Evolutionary conservation across 257 asterid species (phyloP).

Genomic region (Striga asiatica): DNA sequence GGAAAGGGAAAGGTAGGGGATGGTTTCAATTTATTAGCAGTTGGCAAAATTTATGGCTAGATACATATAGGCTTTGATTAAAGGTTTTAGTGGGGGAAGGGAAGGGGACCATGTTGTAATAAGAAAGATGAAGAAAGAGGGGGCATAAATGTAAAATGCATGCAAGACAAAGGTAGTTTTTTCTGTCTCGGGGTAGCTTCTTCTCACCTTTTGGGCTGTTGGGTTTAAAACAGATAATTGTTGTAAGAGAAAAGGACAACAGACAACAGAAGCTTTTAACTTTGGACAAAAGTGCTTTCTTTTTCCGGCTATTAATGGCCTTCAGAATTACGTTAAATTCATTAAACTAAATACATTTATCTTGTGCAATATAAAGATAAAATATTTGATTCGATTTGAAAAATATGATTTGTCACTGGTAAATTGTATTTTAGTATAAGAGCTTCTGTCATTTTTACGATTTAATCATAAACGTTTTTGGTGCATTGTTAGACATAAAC

Average conservation of each 20-base stretch:
- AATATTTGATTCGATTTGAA: too few species aligned
- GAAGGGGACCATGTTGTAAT: slow-evolving; percentile 40
- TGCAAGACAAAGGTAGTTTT: slow-evolving; percentile 62
- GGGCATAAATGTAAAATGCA: slow-evolving; percentile 45
- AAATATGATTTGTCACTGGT: too few species aligned
- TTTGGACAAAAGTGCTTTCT: slow-evolving; percentile 6
- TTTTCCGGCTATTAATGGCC: slow-evolving; percentile 19
- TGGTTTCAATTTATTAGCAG: slow-evolving; percentile 12
- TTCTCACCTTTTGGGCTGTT: slow-evolving; percentile 37
- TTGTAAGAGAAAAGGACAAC: slow-evolving; percentile 25
- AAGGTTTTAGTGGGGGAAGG: neutral
- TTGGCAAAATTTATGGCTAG: slow-evolving; percentile 30
- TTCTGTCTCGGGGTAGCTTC: slow-evolving; percentile 35
- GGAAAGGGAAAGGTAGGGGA: neutral
- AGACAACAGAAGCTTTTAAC: slow-evolving; percentile 23
- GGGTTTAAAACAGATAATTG: slow-evolving; percentile 31
- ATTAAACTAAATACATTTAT: too few species aligned
- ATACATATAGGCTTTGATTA: slow-evolving; percentile 20
- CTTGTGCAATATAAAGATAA: too few species aligned
- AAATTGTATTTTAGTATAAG: too few species aligned
- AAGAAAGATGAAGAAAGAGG: slow-evolving; percentile 15
- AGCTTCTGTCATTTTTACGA: too few species aligned
- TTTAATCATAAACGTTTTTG: too few species aligned
- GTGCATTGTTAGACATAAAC: too few species aligned
- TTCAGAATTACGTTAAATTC: slow-evolving; percentile 9